Conservation (phyloP, 163 green algal genomes). For the Scenedesmus sp. region DNA sequence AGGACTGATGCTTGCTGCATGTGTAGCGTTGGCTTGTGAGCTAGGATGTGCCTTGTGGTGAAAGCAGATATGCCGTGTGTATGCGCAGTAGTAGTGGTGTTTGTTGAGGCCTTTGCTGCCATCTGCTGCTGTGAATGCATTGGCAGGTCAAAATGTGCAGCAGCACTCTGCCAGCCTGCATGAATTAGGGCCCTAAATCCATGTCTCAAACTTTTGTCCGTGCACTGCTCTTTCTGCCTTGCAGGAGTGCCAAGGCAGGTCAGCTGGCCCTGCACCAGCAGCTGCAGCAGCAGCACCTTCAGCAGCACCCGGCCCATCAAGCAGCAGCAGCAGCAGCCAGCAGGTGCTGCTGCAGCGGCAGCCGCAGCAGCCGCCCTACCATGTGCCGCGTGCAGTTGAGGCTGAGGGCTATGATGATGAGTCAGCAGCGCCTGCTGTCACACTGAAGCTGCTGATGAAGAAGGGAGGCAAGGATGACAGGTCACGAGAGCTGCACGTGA, state of each 20-base stretch:
- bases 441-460: constrained; percentile 80
- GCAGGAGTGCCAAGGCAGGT: constrained; percentile 43
- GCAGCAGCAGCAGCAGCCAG: constrained; percentile 22
- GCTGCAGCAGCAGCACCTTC: constrained; percentile 1
- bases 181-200: no score
- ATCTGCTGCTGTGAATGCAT: no score
- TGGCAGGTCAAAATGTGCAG: no score
- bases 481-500: constrained; percentile 43
- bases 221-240: neutral
- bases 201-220: no score
- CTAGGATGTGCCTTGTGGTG: no score
- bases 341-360: constrained; percentile 2
- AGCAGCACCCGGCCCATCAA: neutral
- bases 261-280: neutral
- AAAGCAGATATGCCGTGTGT: no score
- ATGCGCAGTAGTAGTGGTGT: no score
- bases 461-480: constrained; percentile 77
- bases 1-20: no score
- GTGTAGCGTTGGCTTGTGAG: no score
- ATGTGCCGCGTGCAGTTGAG: neutral
- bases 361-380: neutral
- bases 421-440: constrained; percentile 41
- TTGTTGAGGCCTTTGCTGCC: no score
- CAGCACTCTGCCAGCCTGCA: no score
- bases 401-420: neutral